Evolutionary conservation across 2,329 filamentous ascomycete species (phyloP), one percentile per base, ranked within the genome.

Genomic region (Microdochium nivale): DNA sequence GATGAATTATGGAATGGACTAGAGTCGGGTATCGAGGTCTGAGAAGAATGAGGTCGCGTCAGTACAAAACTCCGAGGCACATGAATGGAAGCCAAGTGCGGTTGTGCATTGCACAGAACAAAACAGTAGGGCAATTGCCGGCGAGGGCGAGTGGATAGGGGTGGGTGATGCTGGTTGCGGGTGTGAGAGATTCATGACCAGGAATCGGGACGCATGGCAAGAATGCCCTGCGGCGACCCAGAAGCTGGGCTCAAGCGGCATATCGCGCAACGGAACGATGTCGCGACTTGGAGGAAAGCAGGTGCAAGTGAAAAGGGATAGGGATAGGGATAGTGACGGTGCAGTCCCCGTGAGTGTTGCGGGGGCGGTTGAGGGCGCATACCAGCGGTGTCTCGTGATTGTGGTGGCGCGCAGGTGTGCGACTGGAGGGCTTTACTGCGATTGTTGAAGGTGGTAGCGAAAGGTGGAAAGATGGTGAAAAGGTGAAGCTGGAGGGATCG

Each of bases 1-100:
- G 80, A 71, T 75, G 71, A 63, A 65, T 23, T 19, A 51, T 61
- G 67, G 58, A 53, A 54, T 60, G 40, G 23, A 19, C 40, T 44
- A 44, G 40, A 23, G 8, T 44, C 19, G 40, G 40, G 21, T 44
- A 44, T 44, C 40, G 40, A 44, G 40, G 19, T 44, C 40, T 44
- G 13, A 23, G 7, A 19, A 11, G 23, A 5, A 7, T 7, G 21
- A 44, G 10, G 40, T 11, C 21, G n/a, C 8, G 19, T 44, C 19
- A 44, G 40, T 44, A 44, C 27, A 30, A 11, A 11, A 30, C 27
- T n/a, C n/a, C n/a, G n/a, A n/a, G n/a, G n/a, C 14, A 40, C 35
- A 40, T 33, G 16, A 33, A 9, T 16, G 19, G 35, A 8, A 19
- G 35, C 7, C 9, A 40, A 16, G 35, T 40, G 30, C 8, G 35